These are phyloP conservation scores for Leccinellum luteum DNA, from an alignment of 768 basidiomycete genomes.

Conservation along the genomic window DNA sequence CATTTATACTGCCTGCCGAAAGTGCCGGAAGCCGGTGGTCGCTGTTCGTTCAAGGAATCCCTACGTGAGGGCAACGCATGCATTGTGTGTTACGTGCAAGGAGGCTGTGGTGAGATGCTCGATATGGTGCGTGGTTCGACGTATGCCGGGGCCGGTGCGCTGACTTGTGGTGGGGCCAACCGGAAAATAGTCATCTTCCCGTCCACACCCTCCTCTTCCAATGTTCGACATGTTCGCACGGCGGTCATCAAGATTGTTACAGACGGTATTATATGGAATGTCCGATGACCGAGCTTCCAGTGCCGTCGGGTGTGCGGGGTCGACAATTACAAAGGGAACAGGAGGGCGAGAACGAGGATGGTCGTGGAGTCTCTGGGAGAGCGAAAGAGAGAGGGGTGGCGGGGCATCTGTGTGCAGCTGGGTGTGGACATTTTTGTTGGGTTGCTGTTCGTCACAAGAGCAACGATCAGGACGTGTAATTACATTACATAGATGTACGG, in stretches of 20 bases:
- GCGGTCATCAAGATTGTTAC: conserved; percentile 80
- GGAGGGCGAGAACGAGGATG: conserved; percentile 16
- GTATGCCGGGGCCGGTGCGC: not conserved
- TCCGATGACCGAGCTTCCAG: conserved; percentile 48
- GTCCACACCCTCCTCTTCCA: conserved; percentile 69
- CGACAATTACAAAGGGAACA: conserved; percentile 20
- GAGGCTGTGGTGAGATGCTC: conserved; percentile 51
- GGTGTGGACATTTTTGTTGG: conserved; percentile 85
- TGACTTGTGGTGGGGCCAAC: not conserved
- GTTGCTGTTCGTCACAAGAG: conserved; percentile 32
- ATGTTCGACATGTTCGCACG: conserved; percentile 75
- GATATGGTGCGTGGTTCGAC: conserved; percentile 58
- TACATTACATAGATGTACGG: too few relatives aligned
- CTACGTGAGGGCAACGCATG: conserved; percentile 41
- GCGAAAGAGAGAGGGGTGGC: conserved; percentile 14
- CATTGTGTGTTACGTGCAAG: conserved; percentile 59
- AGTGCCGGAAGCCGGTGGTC: conserved; percentile 60
- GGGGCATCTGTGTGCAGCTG: conserved; percentile 73
- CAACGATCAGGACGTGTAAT: conserved; percentile 2
- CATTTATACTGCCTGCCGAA: conserved; percentile 67
- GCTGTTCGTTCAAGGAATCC: conserved; percentile 36
- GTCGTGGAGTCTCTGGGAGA: not conserved
- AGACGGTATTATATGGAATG: conserved; percentile 60
- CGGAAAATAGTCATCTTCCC: conserved; percentile 60
- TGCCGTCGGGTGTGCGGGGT: conserved; percentile 16